Percentiles rank a stretch among this genome's conserved stretches.
Evolutionary conservation across 208 protist genomes (phyloP).

Genomic region (Leishmania lainsoni): DNA sequence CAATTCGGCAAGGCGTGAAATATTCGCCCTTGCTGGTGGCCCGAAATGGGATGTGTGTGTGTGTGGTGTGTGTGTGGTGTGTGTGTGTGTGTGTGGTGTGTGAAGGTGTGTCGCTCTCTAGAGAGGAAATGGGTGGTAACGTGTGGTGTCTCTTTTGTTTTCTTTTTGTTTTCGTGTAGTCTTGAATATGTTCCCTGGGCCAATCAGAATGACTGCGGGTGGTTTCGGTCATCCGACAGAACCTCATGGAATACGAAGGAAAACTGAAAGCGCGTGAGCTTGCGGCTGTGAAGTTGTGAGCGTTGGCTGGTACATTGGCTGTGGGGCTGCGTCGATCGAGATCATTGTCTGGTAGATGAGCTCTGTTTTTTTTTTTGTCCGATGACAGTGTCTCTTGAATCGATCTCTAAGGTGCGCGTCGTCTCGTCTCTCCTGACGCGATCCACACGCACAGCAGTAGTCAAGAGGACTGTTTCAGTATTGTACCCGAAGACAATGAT

Average conservation of each 20-base stretch:
- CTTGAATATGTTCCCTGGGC: not conserved
- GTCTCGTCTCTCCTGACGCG: not conserved
- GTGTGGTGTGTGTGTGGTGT: too few relatives aligned
- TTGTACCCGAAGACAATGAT: not conserved
- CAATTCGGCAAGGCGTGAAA: not conserved
- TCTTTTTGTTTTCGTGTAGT: not conserved
- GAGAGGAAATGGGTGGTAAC: not conserved
- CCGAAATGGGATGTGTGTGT: too few relatives aligned
- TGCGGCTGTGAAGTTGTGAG: not conserved
- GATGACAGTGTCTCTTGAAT: not conserved
- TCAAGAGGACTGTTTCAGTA: not conserved
- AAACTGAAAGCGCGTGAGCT: not conserved
- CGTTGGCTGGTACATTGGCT: not conserved
- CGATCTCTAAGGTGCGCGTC: not conserved
- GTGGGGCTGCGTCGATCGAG: not conserved
- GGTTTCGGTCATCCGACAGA: not conserved
- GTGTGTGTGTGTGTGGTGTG: too few relatives aligned
- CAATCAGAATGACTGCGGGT: not conserved
- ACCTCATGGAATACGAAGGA: not conserved
- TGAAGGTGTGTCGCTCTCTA: not conserved
- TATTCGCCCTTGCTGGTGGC: not conserved
- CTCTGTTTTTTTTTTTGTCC: not conserved
- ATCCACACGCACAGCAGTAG: too few relatives aligned
- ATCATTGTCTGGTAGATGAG: not conserved
- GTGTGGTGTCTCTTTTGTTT: not conserved